Base-by-base conservation (phyloP, 169 alveolate species). In the Plasmodium ovale region DNA sequence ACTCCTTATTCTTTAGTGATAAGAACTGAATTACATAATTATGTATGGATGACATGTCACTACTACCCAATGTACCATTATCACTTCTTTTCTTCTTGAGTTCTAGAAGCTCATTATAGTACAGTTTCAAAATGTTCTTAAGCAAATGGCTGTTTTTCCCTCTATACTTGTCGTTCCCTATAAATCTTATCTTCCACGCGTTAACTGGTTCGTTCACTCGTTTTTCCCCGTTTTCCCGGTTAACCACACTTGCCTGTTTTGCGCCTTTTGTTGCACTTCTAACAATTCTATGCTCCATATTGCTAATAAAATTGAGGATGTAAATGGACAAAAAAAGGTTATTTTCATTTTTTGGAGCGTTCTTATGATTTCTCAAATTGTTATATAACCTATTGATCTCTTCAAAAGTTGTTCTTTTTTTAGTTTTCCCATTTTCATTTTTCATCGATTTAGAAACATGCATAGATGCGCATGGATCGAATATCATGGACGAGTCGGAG, bases 121-220 rank as follows among this genome's bases (percentile, higher is more conserved):
- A 79, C 2, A 79, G 42, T 33, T 31, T 64, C 23, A 79, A 58
- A 23, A 79, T 79, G 44, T 79, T 79, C 29, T 79, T 79, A 23
- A 79, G 12, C 31, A 79, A 69, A 70, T 49, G 65, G 35, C 89
- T 79, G 16, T 79, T 79, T 51, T 67, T 79, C 6, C 89, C 89
- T 65, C 65, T 79, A 44, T 64, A 79, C 29, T 79, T 79, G 39
- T 62, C 82, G 23, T 53, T 79, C 21, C 51, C 65, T 2, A 79
- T 65, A 70, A 79, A 79, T 65, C 89, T 62, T 16, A 79, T 79
- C 65, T 79, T 79, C 89, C 89, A 79, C 5, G 37, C 56, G 12
- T 67, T 79, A 10, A 27, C 29, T 14, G 60, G 31, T 42, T 23
- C 12, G 25, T 74, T 59, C n/a, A n/a, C n/a, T n/a, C n/a, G n/a